Percentiles rank a stretch among this genome's conserved stretches.
phyloP scores from a whole-genome alignment of 495 filamentous ascomycete genomes.

The Barbatosphaeria neglecta region DNA sequence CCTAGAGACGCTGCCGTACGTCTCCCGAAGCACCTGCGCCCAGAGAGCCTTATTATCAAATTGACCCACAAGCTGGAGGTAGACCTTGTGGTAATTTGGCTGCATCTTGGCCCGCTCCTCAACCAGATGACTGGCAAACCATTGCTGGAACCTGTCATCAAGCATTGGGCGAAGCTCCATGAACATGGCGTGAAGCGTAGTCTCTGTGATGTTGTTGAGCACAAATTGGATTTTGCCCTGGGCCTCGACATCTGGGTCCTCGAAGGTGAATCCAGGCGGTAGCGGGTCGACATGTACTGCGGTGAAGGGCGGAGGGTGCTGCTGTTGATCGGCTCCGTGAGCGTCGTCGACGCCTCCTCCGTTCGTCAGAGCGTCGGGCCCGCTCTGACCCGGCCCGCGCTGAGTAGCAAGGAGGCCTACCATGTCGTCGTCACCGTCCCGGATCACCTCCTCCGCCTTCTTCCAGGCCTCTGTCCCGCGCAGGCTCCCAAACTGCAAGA shows the following conservation, averaged over 20 bases:
- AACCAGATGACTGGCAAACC: conserved; percentile 94
- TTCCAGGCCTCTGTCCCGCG: conserved; percentile 74
- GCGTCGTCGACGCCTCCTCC: conserved; percentile 55
- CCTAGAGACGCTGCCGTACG: conserved; percentile 70
- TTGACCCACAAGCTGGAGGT: conserved; percentile 76
- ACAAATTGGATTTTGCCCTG: conserved; percentile 93
- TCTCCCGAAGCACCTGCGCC: conserved; percentile 85
- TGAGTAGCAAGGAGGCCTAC: conserved; percentile 27
- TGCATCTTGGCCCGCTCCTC: conserved; percentile 93
- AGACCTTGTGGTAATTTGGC: conserved; percentile 87
- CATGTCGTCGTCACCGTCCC: conserved; percentile 45
- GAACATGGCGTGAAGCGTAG: conserved; percentile 73
- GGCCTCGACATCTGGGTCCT: conserved; percentile 71
- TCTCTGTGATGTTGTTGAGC: conserved; percentile 87
- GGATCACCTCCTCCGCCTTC: conserved; percentile 69
- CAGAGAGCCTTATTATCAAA: conserved; percentile 70
- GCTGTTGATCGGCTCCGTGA: conserved; percentile 35
- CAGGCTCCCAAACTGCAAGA: conserved; percentile 69
- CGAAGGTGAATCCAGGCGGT: conserved; percentile 44
- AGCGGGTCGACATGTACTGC: conserved; percentile 66
- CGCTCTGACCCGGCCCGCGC: conserved; percentile 7
- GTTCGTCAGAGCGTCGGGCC: conserved; percentile 41
- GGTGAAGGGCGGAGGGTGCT: conserved; percentile 48
- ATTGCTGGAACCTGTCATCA: conserved; percentile 73
- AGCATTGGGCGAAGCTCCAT: conserved; percentile 66